Percentiles rank a stretch among this genome's conserved stretches.
These are phyloP conservation scores for Cystobasidium ongulense DNA, from an alignment of 768 basidiomycete species.

Conservation along the genomic window DNA sequence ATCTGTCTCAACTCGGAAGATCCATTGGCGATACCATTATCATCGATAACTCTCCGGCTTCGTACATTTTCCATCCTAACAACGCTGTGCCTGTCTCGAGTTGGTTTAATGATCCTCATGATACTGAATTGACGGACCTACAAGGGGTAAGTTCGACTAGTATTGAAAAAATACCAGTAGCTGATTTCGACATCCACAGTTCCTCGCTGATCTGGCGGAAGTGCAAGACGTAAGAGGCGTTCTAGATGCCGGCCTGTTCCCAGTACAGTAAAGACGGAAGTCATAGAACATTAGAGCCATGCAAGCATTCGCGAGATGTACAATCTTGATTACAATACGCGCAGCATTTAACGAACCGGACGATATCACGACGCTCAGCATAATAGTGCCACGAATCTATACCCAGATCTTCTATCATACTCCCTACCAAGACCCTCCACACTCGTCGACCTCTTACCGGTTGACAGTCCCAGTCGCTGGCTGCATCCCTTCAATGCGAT, in stretches of 20 bases:
- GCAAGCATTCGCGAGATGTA: not conserved
- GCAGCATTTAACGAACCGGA: not conserved
- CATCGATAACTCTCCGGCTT: slow-evolving; percentile 96
- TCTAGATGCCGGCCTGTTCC: slow-evolving; percentile 56
- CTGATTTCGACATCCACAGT: not conserved
- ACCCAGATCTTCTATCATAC: not conserved
- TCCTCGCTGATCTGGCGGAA: slow-evolving; percentile 73
- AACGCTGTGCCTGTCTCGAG: slow-evolving; percentile 98
- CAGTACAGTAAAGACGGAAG: not conserved
- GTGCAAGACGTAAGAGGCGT: slow-evolving; percentile 88
- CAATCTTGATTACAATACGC: not conserved
- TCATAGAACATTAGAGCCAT: not conserved
- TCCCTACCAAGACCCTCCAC: too few species aligned
- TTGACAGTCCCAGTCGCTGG: too few species aligned
- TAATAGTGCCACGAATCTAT: not conserved
- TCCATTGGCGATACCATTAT: slow-evolving; percentile 91
- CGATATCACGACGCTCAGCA: not conserved
- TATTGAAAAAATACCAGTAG: not conserved
- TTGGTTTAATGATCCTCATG: slow-evolving; percentile 71
- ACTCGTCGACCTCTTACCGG: too few species aligned
- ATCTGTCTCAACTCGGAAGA: slow-evolving; percentile 91
- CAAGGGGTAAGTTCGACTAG: slow-evolving; percentile 7
- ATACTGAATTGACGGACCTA: slow-evolving; percentile 26
- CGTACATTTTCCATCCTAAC: slow-evolving; percentile 98
- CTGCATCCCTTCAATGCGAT: too few species aligned